phyloP scores from a whole-genome alignment of 2,329 filamentous ascomycete genomes.

The Neofusicoccum cordaticola region DNA sequence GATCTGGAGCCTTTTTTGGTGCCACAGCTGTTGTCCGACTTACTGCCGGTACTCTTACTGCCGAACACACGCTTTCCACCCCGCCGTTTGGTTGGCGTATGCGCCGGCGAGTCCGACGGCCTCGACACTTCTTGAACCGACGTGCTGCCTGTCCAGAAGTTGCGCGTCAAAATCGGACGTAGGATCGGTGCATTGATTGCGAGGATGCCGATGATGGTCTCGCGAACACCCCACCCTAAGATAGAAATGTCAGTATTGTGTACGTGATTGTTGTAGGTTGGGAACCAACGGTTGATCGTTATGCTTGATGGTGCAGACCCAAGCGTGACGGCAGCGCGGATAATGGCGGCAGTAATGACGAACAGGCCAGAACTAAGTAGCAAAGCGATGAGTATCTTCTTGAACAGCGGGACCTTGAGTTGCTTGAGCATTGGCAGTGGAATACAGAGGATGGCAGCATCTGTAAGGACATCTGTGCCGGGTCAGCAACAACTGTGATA shows the following conservation, averaged over 20 bases:
- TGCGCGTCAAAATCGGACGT: conserved; percentile 27
- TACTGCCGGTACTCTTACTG: not conserved
- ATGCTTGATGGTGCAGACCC: conserved; percentile 28
- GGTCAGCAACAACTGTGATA: not conserved
- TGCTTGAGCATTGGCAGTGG: conserved; percentile 36
- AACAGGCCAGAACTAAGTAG: conserved; percentile 36
- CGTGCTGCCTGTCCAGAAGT: conserved; percentile 27
- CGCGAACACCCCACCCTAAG: conserved; percentile 33
- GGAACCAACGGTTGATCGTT: conserved; percentile 30
- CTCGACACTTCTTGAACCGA: not conserved
- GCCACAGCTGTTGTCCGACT: not conserved
- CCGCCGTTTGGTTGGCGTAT: not conserved
- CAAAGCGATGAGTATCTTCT: conserved; percentile 33
- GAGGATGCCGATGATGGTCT: conserved; percentile 37
- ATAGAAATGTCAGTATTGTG: too few species aligned
- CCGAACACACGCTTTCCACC: not conserved
- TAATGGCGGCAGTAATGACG: conserved; percentile 36
- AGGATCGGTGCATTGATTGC: conserved; percentile 38
- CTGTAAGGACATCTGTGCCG: conserved; percentile 28
- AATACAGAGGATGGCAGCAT: conserved; percentile 31
- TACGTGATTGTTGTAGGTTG: too few species aligned
- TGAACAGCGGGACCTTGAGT: conserved; percentile 29
- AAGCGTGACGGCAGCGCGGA: conserved; percentile 32
- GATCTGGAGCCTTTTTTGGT: not conserved
- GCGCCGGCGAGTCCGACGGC: not conserved